phyloP scores from a whole-genome alignment of 106 monocot genomes.

The Hemerocallis citrina region DNA sequence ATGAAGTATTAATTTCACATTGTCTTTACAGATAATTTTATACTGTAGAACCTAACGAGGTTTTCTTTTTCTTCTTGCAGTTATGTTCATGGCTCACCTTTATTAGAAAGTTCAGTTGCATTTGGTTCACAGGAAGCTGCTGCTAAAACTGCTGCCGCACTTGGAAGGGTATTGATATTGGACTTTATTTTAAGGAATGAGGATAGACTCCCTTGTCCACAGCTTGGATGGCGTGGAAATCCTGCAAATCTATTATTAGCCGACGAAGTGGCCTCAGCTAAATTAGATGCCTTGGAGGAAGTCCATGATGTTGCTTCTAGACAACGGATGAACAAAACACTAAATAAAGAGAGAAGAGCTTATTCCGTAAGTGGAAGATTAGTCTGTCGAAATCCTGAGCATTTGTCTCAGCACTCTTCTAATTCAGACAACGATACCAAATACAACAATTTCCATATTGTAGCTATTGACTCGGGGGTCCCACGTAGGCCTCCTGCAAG shows the following conservation, averaged over 20 bases:
- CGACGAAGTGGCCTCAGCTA: conserved; percentile 21
- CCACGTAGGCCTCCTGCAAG: conserved; percentile 82
- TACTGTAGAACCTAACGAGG: not conserved
- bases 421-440: conserved; percentile 8
- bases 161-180: conserved; percentile 71
- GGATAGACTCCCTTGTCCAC: conserved; percentile 76
- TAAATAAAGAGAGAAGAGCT: conserved; percentile 47
- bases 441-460: conserved; percentile 34
- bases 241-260: conserved; percentile 61
- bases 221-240: conserved; percentile 97
- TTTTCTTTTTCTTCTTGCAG: conserved; percentile 27
- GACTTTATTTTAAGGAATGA: conserved; percentile 93
- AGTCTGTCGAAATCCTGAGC: conserved; percentile 6
- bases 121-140: conserved; percentile 57
- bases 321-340: conserved; percentile 6
- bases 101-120: conserved; percentile 52
- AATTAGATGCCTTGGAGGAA: conserved; percentile 25
- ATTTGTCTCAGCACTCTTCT: conserved; percentile 14
- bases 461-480: conserved; percentile 88
- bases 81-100: conserved; percentile 85
- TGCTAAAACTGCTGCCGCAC: conserved; percentile 35
- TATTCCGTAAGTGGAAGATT: conserved; percentile 30
- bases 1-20: conserved; percentile 64
- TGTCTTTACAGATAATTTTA: not conserved
- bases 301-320: conserved; percentile 5